These are phyloP conservation scores for Chlamydomonas schloesseri DNA, from an alignment of 139 green algal genomes.

Conservation along the genomic window DNA sequence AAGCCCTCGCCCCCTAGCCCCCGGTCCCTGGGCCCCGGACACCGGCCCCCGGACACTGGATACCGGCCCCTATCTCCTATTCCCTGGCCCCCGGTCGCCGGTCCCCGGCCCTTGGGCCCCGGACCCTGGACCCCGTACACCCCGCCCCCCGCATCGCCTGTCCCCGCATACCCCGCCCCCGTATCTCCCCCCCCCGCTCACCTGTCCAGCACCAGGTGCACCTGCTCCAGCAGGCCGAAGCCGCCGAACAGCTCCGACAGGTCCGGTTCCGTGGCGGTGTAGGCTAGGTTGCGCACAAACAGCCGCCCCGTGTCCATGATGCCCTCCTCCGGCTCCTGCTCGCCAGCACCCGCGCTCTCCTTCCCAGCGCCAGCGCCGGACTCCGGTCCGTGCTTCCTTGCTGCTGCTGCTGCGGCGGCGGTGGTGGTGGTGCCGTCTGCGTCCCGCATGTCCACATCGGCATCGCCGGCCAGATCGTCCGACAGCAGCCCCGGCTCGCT, in stretches of 20 bases:
- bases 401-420: not conserved
- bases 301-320: slow-evolving; percentile 85
- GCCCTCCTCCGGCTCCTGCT: slow-evolving; percentile 32
- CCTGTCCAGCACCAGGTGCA: slow-evolving; percentile 93
- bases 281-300: slow-evolving; percentile 97
- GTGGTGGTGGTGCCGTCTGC: slow-evolving; percentile 40
- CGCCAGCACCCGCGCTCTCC: not conserved
- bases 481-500: not conserved
- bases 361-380: not conserved
- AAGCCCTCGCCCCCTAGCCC: no score
- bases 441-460: slow-evolving; percentile 33
- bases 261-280: slow-evolving; percentile 89
- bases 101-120: no score
- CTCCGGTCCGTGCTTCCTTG: slow-evolving; percentile 7
- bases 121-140: no score
- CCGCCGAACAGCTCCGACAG: slow-evolving; percentile 81
- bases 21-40: no score
- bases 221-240: slow-evolving; percentile 85
- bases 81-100: no score
- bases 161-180: not conserved
- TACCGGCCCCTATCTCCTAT: no score
- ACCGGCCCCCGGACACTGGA: no score
- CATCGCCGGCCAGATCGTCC: not conserved
- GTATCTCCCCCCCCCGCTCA: slow-evolving; percentile 22
- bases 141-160: not conserved